A percentile compares a stretch with the other conserved stretches of the same genome.
Conservation (phyloP, 1,139 yeast species). For the Blastobotrys persicus region DNA sequence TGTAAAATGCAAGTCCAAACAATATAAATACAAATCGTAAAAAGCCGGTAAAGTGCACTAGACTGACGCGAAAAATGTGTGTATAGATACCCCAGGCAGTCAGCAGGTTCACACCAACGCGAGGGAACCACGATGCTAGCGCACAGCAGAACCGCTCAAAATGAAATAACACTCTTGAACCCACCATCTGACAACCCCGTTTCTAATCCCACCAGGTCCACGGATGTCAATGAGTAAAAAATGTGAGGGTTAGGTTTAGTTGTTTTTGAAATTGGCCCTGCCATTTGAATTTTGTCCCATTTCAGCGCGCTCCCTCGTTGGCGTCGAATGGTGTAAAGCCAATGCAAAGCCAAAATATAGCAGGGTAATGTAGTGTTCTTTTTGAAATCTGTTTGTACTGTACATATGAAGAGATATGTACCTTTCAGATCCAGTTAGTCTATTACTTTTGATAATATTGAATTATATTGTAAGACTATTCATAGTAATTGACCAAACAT, state of each 20-base stretch:
- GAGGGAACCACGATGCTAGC: conserved; percentile 57
- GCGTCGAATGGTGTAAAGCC: too few relatives aligned
- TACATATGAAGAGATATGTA: too few relatives aligned
- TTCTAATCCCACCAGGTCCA: not conserved
- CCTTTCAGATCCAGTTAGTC: too few relatives aligned
- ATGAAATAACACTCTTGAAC: conserved; percentile 15
- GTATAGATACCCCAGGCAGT: conserved; percentile 61
- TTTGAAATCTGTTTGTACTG: too few relatives aligned
- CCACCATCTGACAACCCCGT: not conserved
- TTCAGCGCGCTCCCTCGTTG: too few relatives aligned
- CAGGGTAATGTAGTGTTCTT: too few relatives aligned
- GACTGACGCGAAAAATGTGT: conserved; percentile 35
- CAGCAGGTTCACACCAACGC: conserved; percentile 50
- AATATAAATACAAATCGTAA: conserved; percentile 22
- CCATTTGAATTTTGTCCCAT: too few relatives aligned
- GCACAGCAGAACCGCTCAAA: conserved; percentile 45
- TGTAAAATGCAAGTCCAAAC: conserved; percentile 31
- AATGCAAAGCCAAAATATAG: too few relatives aligned
- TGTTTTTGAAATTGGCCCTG: too few relatives aligned
- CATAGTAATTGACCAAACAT: too few relatives aligned
- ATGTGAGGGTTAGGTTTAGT: not conserved
- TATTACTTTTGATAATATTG: too few relatives aligned
- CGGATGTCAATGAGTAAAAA: not conserved
- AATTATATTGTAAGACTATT: too few relatives aligned
- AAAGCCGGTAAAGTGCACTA: conserved; percentile 28